Base-by-base conservation (phyloP, 129 eudicot species). In the Kitagawia praeruptora region DNA sequence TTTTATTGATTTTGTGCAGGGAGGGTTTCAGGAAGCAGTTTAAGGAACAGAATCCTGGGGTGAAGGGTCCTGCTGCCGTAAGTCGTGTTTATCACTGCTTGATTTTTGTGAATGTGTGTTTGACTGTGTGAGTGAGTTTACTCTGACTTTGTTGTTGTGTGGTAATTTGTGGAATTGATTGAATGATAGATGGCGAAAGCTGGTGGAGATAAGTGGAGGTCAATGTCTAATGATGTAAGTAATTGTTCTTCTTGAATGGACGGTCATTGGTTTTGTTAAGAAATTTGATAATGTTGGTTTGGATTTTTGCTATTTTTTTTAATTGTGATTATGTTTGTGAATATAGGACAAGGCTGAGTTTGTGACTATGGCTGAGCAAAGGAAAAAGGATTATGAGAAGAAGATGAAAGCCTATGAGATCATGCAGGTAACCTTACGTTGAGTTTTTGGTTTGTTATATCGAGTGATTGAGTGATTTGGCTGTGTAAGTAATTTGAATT, bases 321-420 rank as follows among this genome's bases (percentile, higher is more conserved):
- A n/a, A 6, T 51, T 38, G 2, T 13, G 38, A 18, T 78, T 71
- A 38, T 48, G 83, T 40, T 37, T 41, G n/a, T 66, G n/a, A n/a
- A n/a, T n/a, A n/a, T n/a, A 93, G 98, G 98, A 93, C 0, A 93
- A 91, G 66, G 97, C 95, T 51, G 90, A 96, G 38, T 89, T 56
- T 75, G 69, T 67, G 25, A 86, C 89, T 13, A 82, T 81, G 79
- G 95, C 97, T 38, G 98, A 89, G 58, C 85, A 86, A 74, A 76
- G 97, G 81, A 93, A 91, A 91, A 84, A 48, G 78, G 95, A 91
- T 16, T 93, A 87, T n/a, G 91, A 87, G 64, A 84, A 84, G 72
- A 76, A 79, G 75, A 82, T 93, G 89, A 75, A 40, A 4, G 73
- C 81, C 19, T 93, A 93, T 88, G 91, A 91, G 86, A 87, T 78